A percentile compares a stretch with the other conserved stretches of the same genome.
Conservation (phyloP, 2,329 filamentous ascomycete genomes). For the Fusarium oxysporum region DNA sequence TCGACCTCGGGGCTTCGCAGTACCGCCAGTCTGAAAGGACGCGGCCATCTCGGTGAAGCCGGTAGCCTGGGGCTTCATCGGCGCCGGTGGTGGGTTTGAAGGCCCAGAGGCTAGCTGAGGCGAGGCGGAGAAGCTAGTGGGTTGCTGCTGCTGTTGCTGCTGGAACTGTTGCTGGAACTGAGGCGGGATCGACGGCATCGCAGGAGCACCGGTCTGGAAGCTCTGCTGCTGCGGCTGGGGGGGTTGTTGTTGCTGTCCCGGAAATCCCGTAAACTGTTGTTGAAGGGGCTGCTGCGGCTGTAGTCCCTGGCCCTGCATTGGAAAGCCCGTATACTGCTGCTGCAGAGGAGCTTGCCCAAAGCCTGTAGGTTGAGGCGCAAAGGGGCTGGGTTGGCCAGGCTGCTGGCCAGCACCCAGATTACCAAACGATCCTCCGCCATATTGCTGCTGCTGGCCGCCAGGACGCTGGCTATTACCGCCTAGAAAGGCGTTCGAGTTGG, state of each 20-base stretch:
- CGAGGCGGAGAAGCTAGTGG: constrained; percentile 59
- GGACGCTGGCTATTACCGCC: constrained; percentile 82
- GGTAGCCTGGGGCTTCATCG: constrained; percentile 74
- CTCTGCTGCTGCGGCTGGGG: constrained; percentile 62
- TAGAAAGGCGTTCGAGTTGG: constrained; percentile 86
- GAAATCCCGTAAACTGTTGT: constrained; percentile 76
- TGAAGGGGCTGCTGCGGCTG: constrained; percentile 71
- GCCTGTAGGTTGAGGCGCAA: constrained; percentile 70
- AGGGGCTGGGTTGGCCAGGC: constrained; percentile 62
- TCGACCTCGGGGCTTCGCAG: constrained; percentile 58
- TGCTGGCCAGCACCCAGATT: constrained; percentile 56
- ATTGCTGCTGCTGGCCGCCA: constrained; percentile 65
- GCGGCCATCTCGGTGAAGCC: constrained; percentile 76
- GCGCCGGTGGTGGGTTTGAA: constrained; percentile 65
- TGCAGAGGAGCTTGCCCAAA: constrained; percentile 65
- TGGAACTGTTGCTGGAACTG: constrained; percentile 71
- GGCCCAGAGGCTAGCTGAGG: constrained; percentile 62
- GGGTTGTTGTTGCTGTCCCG: constrained; percentile 56
- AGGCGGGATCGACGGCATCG: constrained; percentile 69
- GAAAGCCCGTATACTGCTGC: constrained; percentile 72
- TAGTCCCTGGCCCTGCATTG: constrained; percentile 62
- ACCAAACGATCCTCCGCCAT: constrained; percentile 59
- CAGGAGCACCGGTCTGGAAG: constrained; percentile 70
- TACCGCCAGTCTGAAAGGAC: constrained; percentile 68
- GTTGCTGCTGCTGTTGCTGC: constrained; percentile 62